Percentiles rank a stretch among this genome's conserved stretches.
Evolutionary conservation across 805 yeast genomes (phyloP).

Genomic region (Pichia sporocuriosa): DNA sequence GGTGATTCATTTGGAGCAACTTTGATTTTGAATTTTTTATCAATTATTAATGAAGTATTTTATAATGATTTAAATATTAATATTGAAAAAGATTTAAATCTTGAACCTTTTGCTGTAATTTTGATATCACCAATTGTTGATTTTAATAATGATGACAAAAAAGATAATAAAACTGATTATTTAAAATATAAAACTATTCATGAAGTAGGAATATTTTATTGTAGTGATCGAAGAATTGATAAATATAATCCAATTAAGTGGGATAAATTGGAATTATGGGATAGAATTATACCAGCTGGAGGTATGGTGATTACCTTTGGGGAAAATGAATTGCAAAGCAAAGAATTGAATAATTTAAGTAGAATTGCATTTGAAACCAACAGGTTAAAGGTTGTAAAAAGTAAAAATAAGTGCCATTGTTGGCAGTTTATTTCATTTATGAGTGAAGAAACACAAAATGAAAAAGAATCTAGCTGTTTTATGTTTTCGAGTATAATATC

Average conservation of each 20-base stretch:
- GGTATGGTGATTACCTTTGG: constrained; percentile 42
- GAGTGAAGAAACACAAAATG: constrained; percentile 37
- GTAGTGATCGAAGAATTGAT: background rate
- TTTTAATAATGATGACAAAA: background rate
- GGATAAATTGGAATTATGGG: constrained; percentile 32
- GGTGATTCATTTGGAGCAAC: constrained; percentile 49
- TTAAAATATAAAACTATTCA: constrained; percentile 16
- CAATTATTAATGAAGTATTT: constrained; percentile 11
- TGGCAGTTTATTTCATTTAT: constrained; percentile 42
- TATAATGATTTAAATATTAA: constrained; percentile 11
- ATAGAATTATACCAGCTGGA: constrained; percentile 32
- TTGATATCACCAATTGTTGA: constrained; percentile 26
- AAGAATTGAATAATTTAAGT: constrained; percentile 32
- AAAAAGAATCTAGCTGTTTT: constrained; percentile 37
- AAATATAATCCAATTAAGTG: constrained; percentile 23
- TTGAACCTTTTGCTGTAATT: constrained; percentile 21
- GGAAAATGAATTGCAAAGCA: constrained; percentile 33
- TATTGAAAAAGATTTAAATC: constrained; percentile 8
- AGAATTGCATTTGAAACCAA: constrained; percentile 23
- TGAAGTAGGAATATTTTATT: constrained; percentile 13
- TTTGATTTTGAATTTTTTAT: constrained; percentile 31
- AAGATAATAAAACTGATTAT: background rate
- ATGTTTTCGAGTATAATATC: constrained; percentile 35
- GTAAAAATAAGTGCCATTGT: constrained; percentile 34
- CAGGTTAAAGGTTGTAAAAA: constrained; percentile 30